Evolutionary conservation across 768 basidiomycete species (phyloP).

Genomic region (Serendipita sp.): DNA sequence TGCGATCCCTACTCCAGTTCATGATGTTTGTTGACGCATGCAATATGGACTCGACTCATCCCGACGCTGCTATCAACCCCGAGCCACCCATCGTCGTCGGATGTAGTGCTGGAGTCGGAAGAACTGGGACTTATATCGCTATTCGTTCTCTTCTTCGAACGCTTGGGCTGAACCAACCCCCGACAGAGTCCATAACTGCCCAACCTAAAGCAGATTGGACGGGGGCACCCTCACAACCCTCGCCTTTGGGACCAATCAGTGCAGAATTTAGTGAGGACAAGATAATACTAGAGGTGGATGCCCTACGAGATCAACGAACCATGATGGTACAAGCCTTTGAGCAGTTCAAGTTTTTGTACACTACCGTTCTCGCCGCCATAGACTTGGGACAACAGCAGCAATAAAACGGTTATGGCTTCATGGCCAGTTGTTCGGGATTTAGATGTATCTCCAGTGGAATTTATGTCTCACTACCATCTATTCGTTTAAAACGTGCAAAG

Average conservation of each 20-base stretch:
- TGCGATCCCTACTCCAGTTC: slow-evolving; percentile 44
- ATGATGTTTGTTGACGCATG: slow-evolving; percentile 43
- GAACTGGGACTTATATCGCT: slow-evolving; percentile 77
- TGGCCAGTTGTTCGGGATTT: neutral
- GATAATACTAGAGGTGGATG: slow-evolving; percentile 58
- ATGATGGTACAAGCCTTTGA: slow-evolving; percentile 66
- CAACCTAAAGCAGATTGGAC: neutral
- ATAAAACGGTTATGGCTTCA: neutral
- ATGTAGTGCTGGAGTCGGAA: slow-evolving; percentile 78
- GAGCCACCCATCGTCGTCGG: slow-evolving; percentile 70
- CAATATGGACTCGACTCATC: slow-evolving; percentile 34
- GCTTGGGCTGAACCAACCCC: slow-evolving; percentile 24
- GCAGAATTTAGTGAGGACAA: slow-evolving; percentile 34
- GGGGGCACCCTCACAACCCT: slow-evolving; percentile 16
- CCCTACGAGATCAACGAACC: slow-evolving; percentile 62
- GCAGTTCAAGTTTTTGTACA: slow-evolving; percentile 51
- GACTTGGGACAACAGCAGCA: neutral
- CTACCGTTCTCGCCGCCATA: slow-evolving; percentile 27
- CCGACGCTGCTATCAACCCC: slow-evolving; percentile 24
- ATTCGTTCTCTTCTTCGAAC: slow-evolving; percentile 61
- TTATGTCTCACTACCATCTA: neutral
- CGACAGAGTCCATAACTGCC: neutral
- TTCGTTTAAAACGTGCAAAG: slow-evolving; percentile 50
- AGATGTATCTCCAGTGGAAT: neutral
- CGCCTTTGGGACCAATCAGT: slow-evolving; percentile 46